phyloP scores from a whole-genome alignment of 2,329 filamentous ascomycete genomes.

The Thermochaetoides dissita region DNA sequence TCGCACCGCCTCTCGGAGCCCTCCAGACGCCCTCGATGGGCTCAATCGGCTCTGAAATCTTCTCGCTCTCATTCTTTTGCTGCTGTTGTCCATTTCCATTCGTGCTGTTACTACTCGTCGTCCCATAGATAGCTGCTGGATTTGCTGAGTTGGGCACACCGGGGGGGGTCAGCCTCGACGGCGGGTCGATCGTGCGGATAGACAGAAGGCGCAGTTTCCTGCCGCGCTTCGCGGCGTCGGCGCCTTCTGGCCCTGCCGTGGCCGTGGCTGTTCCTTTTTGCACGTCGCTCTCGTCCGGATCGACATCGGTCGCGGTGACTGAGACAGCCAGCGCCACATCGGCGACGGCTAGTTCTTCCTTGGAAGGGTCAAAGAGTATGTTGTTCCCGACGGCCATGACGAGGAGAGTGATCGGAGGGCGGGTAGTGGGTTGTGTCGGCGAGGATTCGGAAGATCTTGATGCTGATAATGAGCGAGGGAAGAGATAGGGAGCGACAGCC shows the following conservation, averaged over 20 bases:
- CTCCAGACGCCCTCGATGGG: conserved; percentile 67
- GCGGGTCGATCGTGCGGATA: conserved; percentile 60
- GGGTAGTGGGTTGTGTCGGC: conserved; percentile 21
- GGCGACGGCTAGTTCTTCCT: conserved; percentile 85
- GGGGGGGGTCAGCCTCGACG: conserved; percentile 57
- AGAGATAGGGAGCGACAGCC: conserved; percentile 69
- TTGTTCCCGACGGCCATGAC: conserved; percentile 77
- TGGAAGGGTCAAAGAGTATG: conserved; percentile 83
- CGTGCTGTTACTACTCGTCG: conserved; percentile 13
- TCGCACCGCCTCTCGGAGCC: conserved; percentile 70
- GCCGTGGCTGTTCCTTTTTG: no score
- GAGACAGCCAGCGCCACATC: conserved; percentile 81
- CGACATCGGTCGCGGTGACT: conserved; percentile 31
- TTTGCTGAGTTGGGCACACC: conserved; percentile 54
- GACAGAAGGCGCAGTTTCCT: conserved; percentile 47
- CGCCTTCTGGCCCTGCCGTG: no score
- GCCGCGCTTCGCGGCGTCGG: conserved; percentile 7
- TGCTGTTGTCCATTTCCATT: neutral
- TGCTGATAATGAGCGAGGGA: conserved; percentile 34
- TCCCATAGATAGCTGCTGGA: conserved; percentile 30
- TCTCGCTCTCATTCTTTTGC: conserved; percentile 26
- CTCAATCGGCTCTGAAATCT: conserved; percentile 36
- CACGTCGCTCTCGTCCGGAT: neutral
- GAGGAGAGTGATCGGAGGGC: conserved; percentile 79
- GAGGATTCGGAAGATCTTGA: conserved; percentile 12